These are phyloP conservation scores for Aspergillus candidus DNA, from an alignment of 2,329 filamentous ascomycete genomes.

Conservation along the genomic window DNA sequence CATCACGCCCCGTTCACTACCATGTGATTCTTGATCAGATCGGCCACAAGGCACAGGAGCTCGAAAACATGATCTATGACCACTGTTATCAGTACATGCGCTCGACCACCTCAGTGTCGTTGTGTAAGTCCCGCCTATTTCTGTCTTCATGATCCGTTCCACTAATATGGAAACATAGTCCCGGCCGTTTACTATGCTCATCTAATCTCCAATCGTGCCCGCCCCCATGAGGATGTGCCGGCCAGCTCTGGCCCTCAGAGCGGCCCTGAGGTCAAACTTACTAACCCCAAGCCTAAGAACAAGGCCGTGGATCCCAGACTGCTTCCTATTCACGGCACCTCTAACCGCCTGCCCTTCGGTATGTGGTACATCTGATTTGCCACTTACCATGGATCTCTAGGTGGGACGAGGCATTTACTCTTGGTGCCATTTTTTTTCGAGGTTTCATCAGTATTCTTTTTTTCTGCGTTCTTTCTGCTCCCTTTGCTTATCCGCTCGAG, in stretches of 20 bases:
- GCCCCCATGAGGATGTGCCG: slow-evolving; percentile 60
- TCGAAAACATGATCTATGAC: slow-evolving; percentile 88
- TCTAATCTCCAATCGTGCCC: slow-evolving; percentile 73
- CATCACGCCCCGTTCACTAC: slow-evolving; percentile 86
- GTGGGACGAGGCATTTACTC: not conserved
- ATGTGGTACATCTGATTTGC: slow-evolving; percentile 37
- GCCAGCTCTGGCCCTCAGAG: slow-evolving; percentile 36
- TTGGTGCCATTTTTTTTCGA: not conserved
- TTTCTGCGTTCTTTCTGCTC: not conserved
- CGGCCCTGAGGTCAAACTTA: slow-evolving; percentile 32
- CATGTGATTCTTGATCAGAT: slow-evolving; percentile 82
- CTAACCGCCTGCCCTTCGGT: slow-evolving; percentile 25
- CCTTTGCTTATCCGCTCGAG: not conserved
- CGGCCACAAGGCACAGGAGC: slow-evolving; percentile 56
- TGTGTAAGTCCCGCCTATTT: slow-evolving; percentile 42
- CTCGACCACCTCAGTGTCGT: slow-evolving; percentile 84
- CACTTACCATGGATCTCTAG: not conserved
- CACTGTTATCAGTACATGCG: slow-evolving; percentile 91
- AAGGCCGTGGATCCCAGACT: slow-evolving; percentile 28
- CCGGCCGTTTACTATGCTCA: slow-evolving; percentile 97
- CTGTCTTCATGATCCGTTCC: not conserved
- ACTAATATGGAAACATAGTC: slow-evolving; percentile 27
- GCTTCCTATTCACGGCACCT: slow-evolving; percentile 27
- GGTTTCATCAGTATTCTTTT: not conserved
- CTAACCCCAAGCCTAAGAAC: slow-evolving; percentile 22